A percentile compares a stretch with the other conserved stretches of the same genome.
Evolutionary conservation across 352 stramenopile genomes (phyloP).

Genomic region (Phytophthora citricola): DNA sequence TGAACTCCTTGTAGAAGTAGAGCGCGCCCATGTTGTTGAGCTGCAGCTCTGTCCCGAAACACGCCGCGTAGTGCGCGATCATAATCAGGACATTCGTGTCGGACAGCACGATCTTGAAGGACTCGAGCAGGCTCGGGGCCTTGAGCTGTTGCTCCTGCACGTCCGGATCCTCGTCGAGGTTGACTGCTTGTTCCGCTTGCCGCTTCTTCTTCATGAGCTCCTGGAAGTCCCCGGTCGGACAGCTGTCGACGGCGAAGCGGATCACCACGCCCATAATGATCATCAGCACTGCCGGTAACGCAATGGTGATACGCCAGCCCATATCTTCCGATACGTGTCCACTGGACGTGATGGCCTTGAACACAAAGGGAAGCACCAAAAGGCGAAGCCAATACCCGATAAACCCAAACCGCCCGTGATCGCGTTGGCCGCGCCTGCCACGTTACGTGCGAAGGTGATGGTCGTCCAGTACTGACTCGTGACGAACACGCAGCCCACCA

Average conservation of each 20-base stretch:
- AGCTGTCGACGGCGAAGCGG: constrained; percentile 86
- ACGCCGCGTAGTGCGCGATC: constrained; percentile 93
- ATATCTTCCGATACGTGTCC: constrained; percentile 52
- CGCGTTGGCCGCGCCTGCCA: constrained; percentile 93
- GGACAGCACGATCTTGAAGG: constrained; percentile 66
- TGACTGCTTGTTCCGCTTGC: constrained; percentile 55
- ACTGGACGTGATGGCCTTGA: constrained; percentile 17
- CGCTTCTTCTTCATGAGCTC: constrained; percentile 75
- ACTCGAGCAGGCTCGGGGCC: constrained; percentile 28
- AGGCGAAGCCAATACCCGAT: constrained; percentile 90
- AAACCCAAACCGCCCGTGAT: constrained; percentile 93
- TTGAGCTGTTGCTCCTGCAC: constrained; percentile 12
- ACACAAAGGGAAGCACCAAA: constrained; percentile 47
- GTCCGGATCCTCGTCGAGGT: constrained; percentile 1
- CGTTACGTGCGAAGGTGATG: constrained; percentile 94
- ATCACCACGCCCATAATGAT: constrained; percentile 79
- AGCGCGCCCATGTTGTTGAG: constrained; percentile 95
- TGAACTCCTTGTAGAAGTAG: constrained; percentile 93
- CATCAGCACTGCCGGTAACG: constrained; percentile 89
- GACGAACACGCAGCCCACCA: constrained; percentile 78
- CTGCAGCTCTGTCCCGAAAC: constrained; percentile 95
- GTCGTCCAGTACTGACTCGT: constrained; percentile 95
- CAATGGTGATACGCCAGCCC: constrained; percentile 93
- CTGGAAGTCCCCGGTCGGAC: constrained; percentile 93
- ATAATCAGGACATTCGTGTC: constrained; percentile 93